Base-by-base conservation (phyloP, 495 filamentous ascomycete genomes). In the Trichocladium uniseriatum region DNA sequence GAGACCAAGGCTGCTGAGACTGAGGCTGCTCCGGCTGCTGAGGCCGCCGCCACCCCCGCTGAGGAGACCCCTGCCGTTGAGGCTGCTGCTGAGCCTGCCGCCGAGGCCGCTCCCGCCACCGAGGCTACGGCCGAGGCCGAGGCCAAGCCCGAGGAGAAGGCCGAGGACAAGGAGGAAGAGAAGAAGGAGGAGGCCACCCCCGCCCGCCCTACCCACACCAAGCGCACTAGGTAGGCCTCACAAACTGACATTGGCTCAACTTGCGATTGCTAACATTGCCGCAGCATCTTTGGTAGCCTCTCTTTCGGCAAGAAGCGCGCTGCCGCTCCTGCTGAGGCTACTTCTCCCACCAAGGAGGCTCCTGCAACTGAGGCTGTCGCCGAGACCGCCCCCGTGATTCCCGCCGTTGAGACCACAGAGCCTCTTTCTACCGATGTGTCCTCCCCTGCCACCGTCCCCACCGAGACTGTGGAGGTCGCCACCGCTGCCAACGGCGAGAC, bases 331-430 rank as follows among this genome's bases (percentile, higher is more conserved):
- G 65, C 70, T 48, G 69, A 70, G 52, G 53, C 60, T 18, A 48
- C 65, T 11, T 11, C 48, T 45, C 56, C 62, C 20, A 59, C 65
- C 10, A 67, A 72, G 48, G 62, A 65, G 53, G 32, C 55, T 20
- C 47, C 68, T 22, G 53, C 64, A 35, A 54, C 68, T 28, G 75
- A 77, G 65, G 57, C 71, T 9, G 73, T 75, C 38, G 67, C 71
- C 37, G 75, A 78, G 69, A 71, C 65, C 27, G 76, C 76, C 21
- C 76, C 76, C 8, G 75, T 78, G 53, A 77, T 79, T 58, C 76
- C 76, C 2, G 70, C 73, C 41, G 74, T 78, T n/a, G 75, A 78
- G 67, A 71, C 74, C 43, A 71, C 64, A 36, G 72, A 74, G 64
- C 75, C 76, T 36, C 64, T 78, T n/a, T 71, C 69, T 0, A 51